phyloP scores from a whole-genome alignment of 108 stramenopile species.

The Cyclotella baltica region DNA sequence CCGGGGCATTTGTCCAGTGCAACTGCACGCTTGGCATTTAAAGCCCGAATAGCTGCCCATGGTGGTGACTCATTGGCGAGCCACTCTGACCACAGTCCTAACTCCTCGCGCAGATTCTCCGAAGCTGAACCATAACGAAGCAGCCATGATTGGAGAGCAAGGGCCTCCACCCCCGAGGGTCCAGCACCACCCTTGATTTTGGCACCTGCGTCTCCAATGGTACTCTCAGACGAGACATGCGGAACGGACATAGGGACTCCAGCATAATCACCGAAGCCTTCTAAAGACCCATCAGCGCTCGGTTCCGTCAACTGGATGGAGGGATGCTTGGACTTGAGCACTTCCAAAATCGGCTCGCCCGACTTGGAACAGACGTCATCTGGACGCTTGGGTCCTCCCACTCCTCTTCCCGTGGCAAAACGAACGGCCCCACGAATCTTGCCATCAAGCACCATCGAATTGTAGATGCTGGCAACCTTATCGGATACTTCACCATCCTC shows the following conservation, averaged over 20 bases:
- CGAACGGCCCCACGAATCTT: slow-evolving; percentile 34
- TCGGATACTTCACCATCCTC: not conserved
- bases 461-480: slow-evolving; percentile 5
- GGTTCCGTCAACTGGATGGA: not conserved
- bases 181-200: not conserved
- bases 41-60: too few relatives aligned
- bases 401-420: slow-evolving; percentile 8
- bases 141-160: not conserved
- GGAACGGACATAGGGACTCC: not conserved
- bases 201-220: not conserved
- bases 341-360: slow-evolving; percentile 27
- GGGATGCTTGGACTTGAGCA: slow-evolving; percentile 35
- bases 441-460: slow-evolving; percentile 38
- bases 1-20: slow-evolving; percentile 57
- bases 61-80: slow-evolving; percentile 17
- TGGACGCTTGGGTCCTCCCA: slow-evolving; percentile 15
- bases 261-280: not conserved
- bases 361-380: slow-evolving; percentile 37
- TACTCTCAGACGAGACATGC: too few relatives aligned
- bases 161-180: not conserved
- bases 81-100: slow-evolving; percentile 15
- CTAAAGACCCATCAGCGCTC: not conserved
- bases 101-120: not conserved
- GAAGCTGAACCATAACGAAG: slow-evolving; percentile 5
- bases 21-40: slow-evolving; percentile 14